Evolutionary conservation across 2,329 filamentous ascomycete genomes (phyloP).

Genomic region (Colletotrichum phormii): DNA sequence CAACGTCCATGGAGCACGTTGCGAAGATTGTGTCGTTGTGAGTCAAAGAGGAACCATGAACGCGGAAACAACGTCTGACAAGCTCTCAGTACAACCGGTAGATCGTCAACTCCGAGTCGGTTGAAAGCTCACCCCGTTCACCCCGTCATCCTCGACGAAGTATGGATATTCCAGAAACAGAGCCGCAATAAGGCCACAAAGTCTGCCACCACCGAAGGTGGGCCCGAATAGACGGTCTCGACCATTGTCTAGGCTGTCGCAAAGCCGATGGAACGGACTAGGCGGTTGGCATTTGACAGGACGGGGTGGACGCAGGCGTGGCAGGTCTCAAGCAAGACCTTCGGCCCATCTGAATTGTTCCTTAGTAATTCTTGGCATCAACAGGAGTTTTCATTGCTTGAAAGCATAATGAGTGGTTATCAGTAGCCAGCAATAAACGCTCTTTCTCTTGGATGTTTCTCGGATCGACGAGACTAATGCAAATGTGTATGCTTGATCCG

Average conservation of each 20-base stretch:
- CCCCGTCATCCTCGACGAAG: background rate
- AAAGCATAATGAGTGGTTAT: slow-evolving; percentile 5
- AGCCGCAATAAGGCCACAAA: background rate
- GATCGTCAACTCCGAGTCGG: background rate
- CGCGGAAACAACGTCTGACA: background rate
- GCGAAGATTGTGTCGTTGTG: slow-evolving; percentile 33
- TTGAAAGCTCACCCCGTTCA: background rate
- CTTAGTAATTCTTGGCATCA: background rate
- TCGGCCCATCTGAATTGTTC: background rate
- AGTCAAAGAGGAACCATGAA: background rate
- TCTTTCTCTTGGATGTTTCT: background rate
- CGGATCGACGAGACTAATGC: background rate
- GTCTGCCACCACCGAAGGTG: background rate
- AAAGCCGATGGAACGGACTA: background rate
- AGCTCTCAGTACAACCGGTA: slow-evolving; percentile 28
- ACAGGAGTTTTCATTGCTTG: background rate
- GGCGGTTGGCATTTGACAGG: background rate
- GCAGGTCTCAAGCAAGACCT: background rate
- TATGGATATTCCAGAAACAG: background rate
- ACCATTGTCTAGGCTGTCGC: background rate
- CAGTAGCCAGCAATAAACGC: background rate
- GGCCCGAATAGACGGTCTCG: background rate
- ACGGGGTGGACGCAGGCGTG: background rate
- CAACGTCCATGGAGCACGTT: slow-evolving; percentile 22
- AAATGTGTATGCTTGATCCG: background rate